Evolutionary conservation across 2,329 filamentous ascomycete species (phyloP).

Genomic region (Colletotrichum lindemuthianum): DNA sequence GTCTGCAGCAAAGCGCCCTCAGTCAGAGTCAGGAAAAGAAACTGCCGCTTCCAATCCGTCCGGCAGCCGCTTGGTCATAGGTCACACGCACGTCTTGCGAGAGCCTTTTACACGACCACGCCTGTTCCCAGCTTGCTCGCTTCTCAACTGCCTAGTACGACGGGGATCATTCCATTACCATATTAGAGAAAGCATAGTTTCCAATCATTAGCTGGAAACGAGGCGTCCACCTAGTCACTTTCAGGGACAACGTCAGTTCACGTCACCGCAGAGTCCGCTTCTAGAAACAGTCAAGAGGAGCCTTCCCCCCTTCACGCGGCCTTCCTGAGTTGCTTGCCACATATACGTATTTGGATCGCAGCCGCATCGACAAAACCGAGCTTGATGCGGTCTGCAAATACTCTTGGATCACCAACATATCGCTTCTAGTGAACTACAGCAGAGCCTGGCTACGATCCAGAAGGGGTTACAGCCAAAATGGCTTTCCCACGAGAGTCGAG

Average conservation of each 20-base stretch:
- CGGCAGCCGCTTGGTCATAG: constrained; percentile 5
- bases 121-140: constrained; percentile 5
- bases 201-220: constrained; percentile 33
- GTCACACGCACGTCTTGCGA: constrained; percentile 21
- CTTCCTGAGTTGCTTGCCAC: neutral
- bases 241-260: constrained; percentile 27
- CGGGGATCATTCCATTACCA: constrained; percentile 18
- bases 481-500: constrained; percentile 68
- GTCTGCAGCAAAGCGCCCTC: constrained; percentile 18
- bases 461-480: constrained; percentile 50
- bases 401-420: constrained; percentile 17
- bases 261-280: constrained; percentile 23
- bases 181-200: constrained; percentile 13
- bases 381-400: constrained; percentile 29
- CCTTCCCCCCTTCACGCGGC: neutral
- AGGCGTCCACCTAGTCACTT: constrained; percentile 11
- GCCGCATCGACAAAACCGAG: constrained; percentile 12
- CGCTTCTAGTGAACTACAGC: constrained; percentile 8
- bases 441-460: constrained; percentile 7
- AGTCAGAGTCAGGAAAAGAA: constrained; percentile 5
- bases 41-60: neutral
- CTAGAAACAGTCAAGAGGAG: constrained; percentile 34
- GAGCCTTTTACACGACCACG: constrained; percentile 10
- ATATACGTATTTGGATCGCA: constrained; percentile 15
- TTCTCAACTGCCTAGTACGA: constrained; percentile 9